Evolutionary conservation across 805 yeast genomes (phyloP), one percentile per base, ranked within the genome.

Genomic region (Yarrowia hollandica): DNA sequence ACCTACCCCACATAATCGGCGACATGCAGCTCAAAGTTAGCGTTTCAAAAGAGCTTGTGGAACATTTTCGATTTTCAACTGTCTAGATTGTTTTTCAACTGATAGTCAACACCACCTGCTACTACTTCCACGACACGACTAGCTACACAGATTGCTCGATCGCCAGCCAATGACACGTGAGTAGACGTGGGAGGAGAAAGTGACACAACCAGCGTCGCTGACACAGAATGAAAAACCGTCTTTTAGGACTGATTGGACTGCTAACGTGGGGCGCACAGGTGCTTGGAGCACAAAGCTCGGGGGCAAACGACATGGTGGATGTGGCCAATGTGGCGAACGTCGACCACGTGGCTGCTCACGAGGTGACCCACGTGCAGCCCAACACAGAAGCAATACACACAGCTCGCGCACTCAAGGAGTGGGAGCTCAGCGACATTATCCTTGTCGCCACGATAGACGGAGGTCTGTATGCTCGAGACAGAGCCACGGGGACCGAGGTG

Each of bases 371-470:
- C n/a, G n/a, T n/a, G n/a, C n/a, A n/a, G n/a, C n/a, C n/a, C n/a
- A 46, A 28, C 39, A 33, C 55, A 16, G 48, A 39, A 30, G 46
- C 55, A 15, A 30, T 48, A n/a, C 55, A 48, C 39, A 48, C 55
- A 5, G 55, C 55, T 5, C 16, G 55, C 10, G 55, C 68, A 18
- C 68, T 82, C 14, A 65, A 66, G 15, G 82, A 80, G 62, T 82
- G 80, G 76, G 66, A 67, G 23, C 71, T 86, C 6, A 73, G 88
- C 0, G 82, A 85, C 63, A 66, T 86, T 9, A 69, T 91, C 2
- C 71, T 90, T 4, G 82, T 88, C 0, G 82, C 91, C 11, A 96
- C 91, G 66, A 79, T 90, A 1, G 96, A 92, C 67, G 98, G 97
- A 1, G 84, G 87, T 25, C 70, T 91, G 9, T 94, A 90, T 68